Evolutionary conservation across 208 protist genomes (phyloP), one percentile per base, ranked within the genome.

Genomic region (Trypanosoma theileri): DNA sequence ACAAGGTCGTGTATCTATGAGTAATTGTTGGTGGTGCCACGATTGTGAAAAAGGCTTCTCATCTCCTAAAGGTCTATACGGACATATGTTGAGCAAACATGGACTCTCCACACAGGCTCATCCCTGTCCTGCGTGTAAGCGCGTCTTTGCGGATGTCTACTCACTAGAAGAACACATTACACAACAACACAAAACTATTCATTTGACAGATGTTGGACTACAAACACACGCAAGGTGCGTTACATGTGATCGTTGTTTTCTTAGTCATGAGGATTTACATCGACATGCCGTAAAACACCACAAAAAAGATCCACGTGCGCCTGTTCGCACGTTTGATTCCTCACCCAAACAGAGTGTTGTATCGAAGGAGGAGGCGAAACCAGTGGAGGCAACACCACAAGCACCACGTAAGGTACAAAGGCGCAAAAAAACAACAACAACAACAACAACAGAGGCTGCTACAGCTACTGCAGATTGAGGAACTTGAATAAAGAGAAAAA

Each of bases 91-190:
- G 3, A 66, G 76, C 59, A 92, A 93, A 72, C 88, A 94, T 63
- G 50, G 66, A 11, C 61, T 79, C 22, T 70, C 76, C 35, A 41
- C 60, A 31, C 73, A 90, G 59, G 22, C 66, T 11, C 81, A 81
- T 69, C 87, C 87, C 13, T 96, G 91, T 71, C 91, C 91, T 11
- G 86, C 85, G 26, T 96, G 91, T 71, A 89, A 89, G 67, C 91
- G 91, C 40, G 65, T 85, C 21, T 89, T 93, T 53, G 31, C 74
- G 11, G 86, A 92, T 58, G 50, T 79, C 22, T 84, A 82, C 58
- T 80, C 82, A 7, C 77, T 96, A 19, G 77, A 86, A 40, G 69
- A 80, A 24, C 91, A 96, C 69, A 72, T 95, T 16, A 76, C 55
- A 26, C 35, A 71, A 14, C 19, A 51, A 52, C 89, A 95, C 74